phyloP scores from a whole-genome alignment of 2,329 filamentous ascomycete genomes.

The Trichoderma citrinoviride region DNA sequence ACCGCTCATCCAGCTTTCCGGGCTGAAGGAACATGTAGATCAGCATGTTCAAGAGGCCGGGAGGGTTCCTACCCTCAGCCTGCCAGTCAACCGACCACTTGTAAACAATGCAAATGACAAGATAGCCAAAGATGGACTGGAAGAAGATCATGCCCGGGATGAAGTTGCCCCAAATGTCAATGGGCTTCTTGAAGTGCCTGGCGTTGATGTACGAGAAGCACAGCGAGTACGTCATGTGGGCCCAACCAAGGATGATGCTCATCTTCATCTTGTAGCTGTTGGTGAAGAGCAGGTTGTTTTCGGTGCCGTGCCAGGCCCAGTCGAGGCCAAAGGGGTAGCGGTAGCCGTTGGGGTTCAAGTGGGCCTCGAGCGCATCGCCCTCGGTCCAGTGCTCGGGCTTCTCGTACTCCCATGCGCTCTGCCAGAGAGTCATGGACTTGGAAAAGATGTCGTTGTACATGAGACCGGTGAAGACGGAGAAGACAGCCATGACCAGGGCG shows the following conservation, averaged over 20 bases:
- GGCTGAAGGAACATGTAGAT: slow-evolving; percentile 99
- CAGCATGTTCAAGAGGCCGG: slow-evolving; percentile 94
- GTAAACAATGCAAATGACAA: slow-evolving; percentile 90
- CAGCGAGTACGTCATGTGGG: slow-evolving; percentile 97
- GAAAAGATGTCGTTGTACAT: slow-evolving; percentile 99
- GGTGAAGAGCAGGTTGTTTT: slow-evolving; percentile 91
- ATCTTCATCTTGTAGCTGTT: slow-evolving; percentile 99
- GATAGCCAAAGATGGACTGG: slow-evolving; percentile 96
- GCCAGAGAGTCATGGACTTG: slow-evolving; percentile 83
- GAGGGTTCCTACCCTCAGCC: slow-evolving; percentile 62
- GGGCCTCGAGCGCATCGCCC: slow-evolving; percentile 62
- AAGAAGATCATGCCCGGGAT: slow-evolving; percentile 99
- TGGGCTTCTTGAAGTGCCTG: slow-evolving; percentile 87
- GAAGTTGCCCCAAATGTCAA: slow-evolving; percentile 98
- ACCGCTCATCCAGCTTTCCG: slow-evolving; percentile 65
- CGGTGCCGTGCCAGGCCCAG: slow-evolving; percentile 93
- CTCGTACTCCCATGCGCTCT: slow-evolving; percentile 82
- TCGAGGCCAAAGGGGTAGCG: slow-evolving; percentile 95
- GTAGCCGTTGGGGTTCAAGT: slow-evolving; percentile 66
- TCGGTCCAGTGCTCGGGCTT: slow-evolving; percentile 65
- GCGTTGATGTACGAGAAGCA: slow-evolving; percentile 92
- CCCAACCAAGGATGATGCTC: slow-evolving; percentile 95
- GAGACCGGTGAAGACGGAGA: slow-evolving; percentile 94
- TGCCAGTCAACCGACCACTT: slow-evolving; percentile 94
- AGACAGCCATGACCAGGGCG: slow-evolving; percentile 95